Evolutionary conservation across 805 yeast genomes (phyloP).

Genomic region (Candida namnaoensis): DNA sequence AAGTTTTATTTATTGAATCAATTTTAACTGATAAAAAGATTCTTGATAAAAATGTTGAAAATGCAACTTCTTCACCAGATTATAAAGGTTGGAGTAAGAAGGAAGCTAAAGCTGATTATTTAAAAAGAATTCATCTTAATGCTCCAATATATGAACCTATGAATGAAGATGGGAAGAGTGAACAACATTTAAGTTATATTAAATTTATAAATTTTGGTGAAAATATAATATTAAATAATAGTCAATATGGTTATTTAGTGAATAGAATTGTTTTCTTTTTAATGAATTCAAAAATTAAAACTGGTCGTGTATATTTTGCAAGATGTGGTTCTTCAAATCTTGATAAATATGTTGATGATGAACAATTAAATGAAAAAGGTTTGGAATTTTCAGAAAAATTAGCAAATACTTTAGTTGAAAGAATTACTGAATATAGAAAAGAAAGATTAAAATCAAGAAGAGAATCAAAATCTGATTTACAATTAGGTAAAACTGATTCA

Average conservation of each 20-base stretch:
- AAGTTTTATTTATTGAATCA: slow-evolving; percentile 82
- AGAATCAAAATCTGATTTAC: slow-evolving; percentile 2
- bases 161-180: slow-evolving; percentile 29
- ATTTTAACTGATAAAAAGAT: slow-evolving; percentile 66
- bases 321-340: slow-evolving; percentile 50
- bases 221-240: slow-evolving; percentile 66
- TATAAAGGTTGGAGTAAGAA: slow-evolving; percentile 68
- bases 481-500: slow-evolving; percentile 2
- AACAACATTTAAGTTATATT: slow-evolving; percentile 58
- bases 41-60: slow-evolving; percentile 67
- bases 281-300: slow-evolving; percentile 82
- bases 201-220: slow-evolving; percentile 90
- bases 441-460: background rate
- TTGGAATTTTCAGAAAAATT: slow-evolving; percentile 55
- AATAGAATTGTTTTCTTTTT: slow-evolving; percentile 87
- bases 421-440: slow-evolving; percentile 22
- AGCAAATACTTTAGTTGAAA: slow-evolving; percentile 40
- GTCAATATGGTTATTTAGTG: slow-evolving; percentile 80
- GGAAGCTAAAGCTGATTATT: slow-evolving; percentile 70
- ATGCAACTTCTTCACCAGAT: slow-evolving; percentile 84
- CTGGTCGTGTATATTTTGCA: slow-evolving; percentile 90
- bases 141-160: slow-evolving; percentile 69
- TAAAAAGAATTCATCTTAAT: slow-evolving; percentile 59
- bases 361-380: slow-evolving; percentile 74
- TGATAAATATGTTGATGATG: slow-evolving; percentile 64